These are phyloP conservation scores for Tritrichomonas musculus DNA, from an alignment of 208 protist species.

Conservation along the genomic window DNA sequence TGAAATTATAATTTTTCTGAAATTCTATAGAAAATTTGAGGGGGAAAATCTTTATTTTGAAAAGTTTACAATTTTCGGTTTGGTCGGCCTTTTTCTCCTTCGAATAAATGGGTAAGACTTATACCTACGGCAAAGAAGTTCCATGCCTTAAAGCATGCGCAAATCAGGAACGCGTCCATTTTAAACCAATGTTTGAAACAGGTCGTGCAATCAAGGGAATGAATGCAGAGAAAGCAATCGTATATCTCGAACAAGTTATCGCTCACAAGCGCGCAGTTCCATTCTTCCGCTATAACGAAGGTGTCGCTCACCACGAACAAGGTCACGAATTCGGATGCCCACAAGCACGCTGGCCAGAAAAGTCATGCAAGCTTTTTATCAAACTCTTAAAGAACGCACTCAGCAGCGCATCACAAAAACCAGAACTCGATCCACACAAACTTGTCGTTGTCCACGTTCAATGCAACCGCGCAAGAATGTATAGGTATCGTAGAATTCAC, in stretches of 20 bases:
- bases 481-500: background rate
- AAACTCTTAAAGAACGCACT: constrained; percentile 28
- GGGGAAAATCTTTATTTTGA: too few relatives aligned
- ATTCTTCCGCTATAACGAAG: constrained; percentile 33
- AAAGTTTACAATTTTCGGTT: too few relatives aligned
- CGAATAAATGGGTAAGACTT: background rate
- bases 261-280: background rate
- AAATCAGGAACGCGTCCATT: background rate
- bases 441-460: background rate
- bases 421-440: background rate
- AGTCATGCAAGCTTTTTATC: background rate
- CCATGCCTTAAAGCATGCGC: background rate
- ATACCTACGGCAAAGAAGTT: background rate
- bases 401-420: background rate
- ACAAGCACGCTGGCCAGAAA: constrained; percentile 12
- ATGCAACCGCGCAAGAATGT: background rate
- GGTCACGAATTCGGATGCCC: constrained; percentile 19
- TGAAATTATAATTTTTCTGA: too few relatives aligned
- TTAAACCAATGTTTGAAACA: constrained; percentile 33
- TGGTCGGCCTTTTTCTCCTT: background rate
- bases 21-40: too few relatives aligned
- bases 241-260: constrained; percentile 14
- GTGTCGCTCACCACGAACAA: constrained; percentile 2
- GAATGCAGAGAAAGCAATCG: background rate
- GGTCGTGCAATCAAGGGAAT: constrained; percentile 21